Evolutionary conservation across 2,329 filamentous ascomycete species (phyloP).

Genomic region (Clarireedia paspali): DNA sequence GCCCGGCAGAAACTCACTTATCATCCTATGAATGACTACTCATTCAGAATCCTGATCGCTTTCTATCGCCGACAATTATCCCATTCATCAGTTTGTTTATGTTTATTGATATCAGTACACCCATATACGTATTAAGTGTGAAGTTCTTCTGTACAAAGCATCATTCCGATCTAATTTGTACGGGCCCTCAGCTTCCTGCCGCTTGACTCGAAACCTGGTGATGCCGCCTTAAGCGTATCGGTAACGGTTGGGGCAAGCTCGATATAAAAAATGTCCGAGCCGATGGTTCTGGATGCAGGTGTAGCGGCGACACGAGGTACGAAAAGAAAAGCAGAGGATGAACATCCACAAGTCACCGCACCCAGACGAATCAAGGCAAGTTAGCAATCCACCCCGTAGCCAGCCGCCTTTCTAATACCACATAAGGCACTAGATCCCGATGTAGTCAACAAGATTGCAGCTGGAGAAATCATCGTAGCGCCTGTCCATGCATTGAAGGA

Average conservation of each 20-base stretch:
- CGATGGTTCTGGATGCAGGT: conserved; percentile 37
- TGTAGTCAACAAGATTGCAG: conserved; percentile 97
- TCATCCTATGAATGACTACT: not conserved
- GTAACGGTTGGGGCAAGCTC: not conserved
- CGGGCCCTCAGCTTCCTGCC: not conserved
- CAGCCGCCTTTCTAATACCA: conserved; percentile 19
- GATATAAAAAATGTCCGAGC: conserved; percentile 23
- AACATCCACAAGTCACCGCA: conserved; percentile 30
- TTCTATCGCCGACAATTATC: too few species aligned
- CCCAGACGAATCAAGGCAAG: conserved; percentile 42
- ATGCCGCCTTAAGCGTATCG: too few species aligned
- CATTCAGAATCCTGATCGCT: too few species aligned
- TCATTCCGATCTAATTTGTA: not conserved
- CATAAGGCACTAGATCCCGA: conserved; percentile 77
- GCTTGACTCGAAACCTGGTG: not conserved
- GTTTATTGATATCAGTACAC: too few species aligned
- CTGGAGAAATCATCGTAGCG: conserved; percentile 95
- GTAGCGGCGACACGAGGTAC: conserved; percentile 24
- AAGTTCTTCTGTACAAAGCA: not conserved
- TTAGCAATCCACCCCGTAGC: not conserved
- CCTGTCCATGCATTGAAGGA: conserved; percentile 96
- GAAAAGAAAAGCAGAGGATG: conserved; percentile 43
- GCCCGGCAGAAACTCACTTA: conserved; percentile 2
- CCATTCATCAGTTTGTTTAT: too few species aligned
- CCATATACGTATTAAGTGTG: too few species aligned